These are phyloP conservation scores for Medicago lupulina DNA, from an alignment of 306 rosid genomes.

Conservation along the genomic window DNA sequence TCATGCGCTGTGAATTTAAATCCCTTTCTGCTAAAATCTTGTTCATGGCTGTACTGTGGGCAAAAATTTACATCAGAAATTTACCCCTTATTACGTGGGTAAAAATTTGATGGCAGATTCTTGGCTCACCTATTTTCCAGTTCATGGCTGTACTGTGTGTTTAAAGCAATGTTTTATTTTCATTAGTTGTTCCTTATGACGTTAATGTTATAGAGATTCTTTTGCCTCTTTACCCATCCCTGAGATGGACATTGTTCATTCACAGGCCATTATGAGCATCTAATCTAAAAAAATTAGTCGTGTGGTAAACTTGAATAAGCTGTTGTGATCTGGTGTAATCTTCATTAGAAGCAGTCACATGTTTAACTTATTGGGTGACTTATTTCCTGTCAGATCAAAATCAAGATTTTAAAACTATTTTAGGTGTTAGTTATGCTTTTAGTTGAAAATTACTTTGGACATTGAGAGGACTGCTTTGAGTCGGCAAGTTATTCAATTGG, in stretches of 20 bases:
- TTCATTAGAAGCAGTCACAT: constrained; percentile 6
- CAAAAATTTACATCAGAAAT: too few relatives aligned
- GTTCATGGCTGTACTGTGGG: too few relatives aligned
- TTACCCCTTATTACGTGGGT: constrained; percentile 29
- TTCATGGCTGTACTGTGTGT: constrained; percentile 23
- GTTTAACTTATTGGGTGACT: constrained; percentile 5
- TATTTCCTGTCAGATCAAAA: constrained; percentile 32
- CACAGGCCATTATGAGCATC: constrained; percentile 26
- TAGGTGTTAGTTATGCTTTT: constrained; percentile 9
- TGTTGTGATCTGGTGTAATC: constrained; percentile 16
- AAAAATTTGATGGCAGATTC: constrained; percentile 34
- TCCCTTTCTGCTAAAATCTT: constrained; percentile 36
- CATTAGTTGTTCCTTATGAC: constrained; percentile 17
- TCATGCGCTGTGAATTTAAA: constrained; percentile 28
- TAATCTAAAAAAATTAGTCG: constrained; percentile 1
- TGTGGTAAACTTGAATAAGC: constrained; percentile 11
- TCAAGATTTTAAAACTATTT: background rate
- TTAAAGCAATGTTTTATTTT: constrained; percentile 11
- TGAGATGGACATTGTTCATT: constrained; percentile 24
- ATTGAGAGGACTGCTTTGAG: constrained; percentile 12
- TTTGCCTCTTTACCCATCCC: constrained; percentile 2
- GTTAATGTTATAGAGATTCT: background rate
- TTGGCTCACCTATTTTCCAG: constrained; percentile 26
- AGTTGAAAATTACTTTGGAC: constrained; percentile 30
- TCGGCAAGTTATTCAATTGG: constrained; percentile 5